Conservation (phyloP, 2,329 filamentous ascomycete genomes). For the Colletotrichum sp. region DNA sequence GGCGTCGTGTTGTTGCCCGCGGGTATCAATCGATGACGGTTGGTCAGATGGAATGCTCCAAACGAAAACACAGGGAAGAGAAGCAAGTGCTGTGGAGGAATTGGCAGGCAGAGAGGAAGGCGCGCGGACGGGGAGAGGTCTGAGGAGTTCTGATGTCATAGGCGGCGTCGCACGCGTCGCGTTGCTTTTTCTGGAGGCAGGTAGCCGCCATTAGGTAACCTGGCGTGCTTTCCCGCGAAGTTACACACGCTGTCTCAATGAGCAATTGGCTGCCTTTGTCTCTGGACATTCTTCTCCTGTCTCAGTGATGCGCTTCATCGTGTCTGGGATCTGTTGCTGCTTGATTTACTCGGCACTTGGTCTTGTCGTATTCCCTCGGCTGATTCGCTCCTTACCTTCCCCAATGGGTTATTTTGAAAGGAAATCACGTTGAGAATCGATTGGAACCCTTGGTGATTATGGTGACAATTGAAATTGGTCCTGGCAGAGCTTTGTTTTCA, state of each 20-base stretch:
- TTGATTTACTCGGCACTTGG: not conserved
- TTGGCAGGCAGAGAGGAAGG: not conserved
- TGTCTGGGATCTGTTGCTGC: not conserved
- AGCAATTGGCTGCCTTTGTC: not conserved
- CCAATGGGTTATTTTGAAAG: not conserved
- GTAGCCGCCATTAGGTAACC: conserved; percentile 20
- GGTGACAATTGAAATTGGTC: not conserved
- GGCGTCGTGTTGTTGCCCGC: not conserved
- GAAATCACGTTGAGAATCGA: not conserved
- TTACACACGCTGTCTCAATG: not conserved
- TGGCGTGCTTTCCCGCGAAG: not conserved
- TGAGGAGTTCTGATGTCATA: conserved; percentile 16
- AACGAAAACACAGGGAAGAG: not conserved
- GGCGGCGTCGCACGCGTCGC: conserved; percentile 13
- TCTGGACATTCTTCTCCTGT: not conserved
- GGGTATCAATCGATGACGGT: not conserved
- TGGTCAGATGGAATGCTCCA: not conserved
- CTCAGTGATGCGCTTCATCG: not conserved
- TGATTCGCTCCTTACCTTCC: not conserved
- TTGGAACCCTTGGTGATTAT: not conserved
- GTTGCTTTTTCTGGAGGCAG: conserved; percentile 12
- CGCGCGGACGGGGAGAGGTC: not conserved
- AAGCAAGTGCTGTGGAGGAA: not conserved
- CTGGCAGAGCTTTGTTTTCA: not conserved
- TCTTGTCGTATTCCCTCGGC: not conserved